These are phyloP conservation scores for Quaeritorhiza haematococci DNA, from an alignment of 371 early-diverging fungal species.

Conservation along the genomic window DNA sequence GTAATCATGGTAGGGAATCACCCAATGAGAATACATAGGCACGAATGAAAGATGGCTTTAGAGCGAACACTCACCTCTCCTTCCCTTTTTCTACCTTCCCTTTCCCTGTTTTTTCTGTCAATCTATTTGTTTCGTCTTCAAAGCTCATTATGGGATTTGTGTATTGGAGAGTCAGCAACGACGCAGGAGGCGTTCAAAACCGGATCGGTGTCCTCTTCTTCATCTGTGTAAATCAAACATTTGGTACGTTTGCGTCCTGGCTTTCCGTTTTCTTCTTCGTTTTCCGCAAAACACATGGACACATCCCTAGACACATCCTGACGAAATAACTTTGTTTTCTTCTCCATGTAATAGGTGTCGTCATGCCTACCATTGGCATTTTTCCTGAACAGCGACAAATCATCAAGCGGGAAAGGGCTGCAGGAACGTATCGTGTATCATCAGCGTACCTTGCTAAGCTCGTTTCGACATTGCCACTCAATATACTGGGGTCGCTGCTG, in stretches of 20 bases:
- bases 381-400: conserved; percentile 39
- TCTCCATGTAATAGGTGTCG: too few species aligned
- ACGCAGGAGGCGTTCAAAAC: conserved; percentile 40
- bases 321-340: too few species aligned
- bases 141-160: too few species aligned
- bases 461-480: conserved; percentile 28
- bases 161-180: too few species aligned
- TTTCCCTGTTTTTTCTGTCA: too few species aligned
- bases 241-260: too few species aligned
- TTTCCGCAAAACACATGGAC: too few species aligned
- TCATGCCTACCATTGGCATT: conserved; percentile 37
- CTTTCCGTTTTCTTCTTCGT: too few species aligned
- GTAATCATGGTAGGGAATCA: too few species aligned
- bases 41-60: too few species aligned
- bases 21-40: background rate
- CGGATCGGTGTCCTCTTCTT: conserved; percentile 48
- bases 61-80: background rate
- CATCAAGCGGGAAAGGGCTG: conserved; percentile 47
- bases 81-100: too few species aligned
- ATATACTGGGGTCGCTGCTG: conserved; percentile 19
- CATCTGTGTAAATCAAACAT: conserved; percentile 41
- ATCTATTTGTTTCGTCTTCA: conserved; percentile 30
- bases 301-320: too few species aligned
- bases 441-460: conserved; percentile 45
- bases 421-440: conserved; percentile 43